phyloP scores from a whole-genome alignment of 345 rosid species.

The Kernera saxatilis region DNA sequence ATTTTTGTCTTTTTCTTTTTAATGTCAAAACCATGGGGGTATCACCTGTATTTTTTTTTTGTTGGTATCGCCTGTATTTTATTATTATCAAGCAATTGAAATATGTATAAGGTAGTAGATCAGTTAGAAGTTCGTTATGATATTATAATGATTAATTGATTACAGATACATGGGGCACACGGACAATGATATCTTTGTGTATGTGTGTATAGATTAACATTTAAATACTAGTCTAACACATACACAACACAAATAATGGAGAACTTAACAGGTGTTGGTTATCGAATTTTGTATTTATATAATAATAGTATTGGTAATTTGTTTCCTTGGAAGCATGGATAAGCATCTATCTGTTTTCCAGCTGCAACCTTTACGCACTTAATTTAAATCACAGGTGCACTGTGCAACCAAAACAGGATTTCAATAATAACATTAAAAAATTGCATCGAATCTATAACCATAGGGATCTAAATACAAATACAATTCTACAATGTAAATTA shows the following conservation, averaged over 20 bases:
- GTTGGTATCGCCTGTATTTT: neutral
- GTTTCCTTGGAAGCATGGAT: neutral
- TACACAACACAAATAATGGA: neutral
- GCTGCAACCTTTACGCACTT: slow-evolving; percentile 11
- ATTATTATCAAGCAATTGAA: neutral
- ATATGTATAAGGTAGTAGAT: neutral
- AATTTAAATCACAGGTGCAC: slow-evolving; percentile 1
- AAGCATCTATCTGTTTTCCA: slow-evolving; percentile 15
- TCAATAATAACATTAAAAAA: neutral
- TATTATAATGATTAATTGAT: neutral
- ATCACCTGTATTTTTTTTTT: too few species aligned
- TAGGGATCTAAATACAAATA: neutral
- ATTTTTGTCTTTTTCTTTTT: too few species aligned
- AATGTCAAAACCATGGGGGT: too few species aligned
- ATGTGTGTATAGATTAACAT: neutral
- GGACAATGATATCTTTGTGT: neutral
- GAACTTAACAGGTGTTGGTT: neutral
- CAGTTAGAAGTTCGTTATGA: neutral
- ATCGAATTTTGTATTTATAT: neutral
- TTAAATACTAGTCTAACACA: neutral
- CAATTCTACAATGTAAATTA: too few species aligned
- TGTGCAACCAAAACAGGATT: neutral
- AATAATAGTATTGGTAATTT: neutral
- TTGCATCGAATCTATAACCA: neutral
- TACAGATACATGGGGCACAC: neutral